Base-by-base conservation (phyloP, 2,329 filamentous ascomycete species). In the Alternaria postmessia region DNA sequence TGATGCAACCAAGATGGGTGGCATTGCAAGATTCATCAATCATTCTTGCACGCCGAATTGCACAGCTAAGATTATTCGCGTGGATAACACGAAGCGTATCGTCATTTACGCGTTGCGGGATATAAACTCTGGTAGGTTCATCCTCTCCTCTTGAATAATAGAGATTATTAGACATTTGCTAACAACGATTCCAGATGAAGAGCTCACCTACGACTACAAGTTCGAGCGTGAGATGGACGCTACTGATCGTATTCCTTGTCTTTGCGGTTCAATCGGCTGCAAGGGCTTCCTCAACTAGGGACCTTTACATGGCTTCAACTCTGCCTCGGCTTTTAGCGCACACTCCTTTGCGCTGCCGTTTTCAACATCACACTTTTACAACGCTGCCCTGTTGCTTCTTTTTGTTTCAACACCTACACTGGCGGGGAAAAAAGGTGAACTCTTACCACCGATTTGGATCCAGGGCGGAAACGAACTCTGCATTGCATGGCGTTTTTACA, bases 171-270 rank as follows among this genome's bases (percentile, higher is more conserved):
- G 16, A 49, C 46, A 24, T 49, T 36, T 24, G 34, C 78, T 75
- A 72, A 81, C 70, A 38, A 55, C 49, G 44, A 30, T 9, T 8
- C 63, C 75, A 99, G 95, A 97, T 78, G 95, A 99, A 82, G 95
- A 99, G 84, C 89, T 99, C 78, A 99, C 95, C 2, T 99, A 99
- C 83, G 95, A 99, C 83, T 99, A 99, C 87, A 99, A 99, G 81
- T 99, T 99, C 79, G 95, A 99, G 83, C 91, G 95, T 72, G 95
- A 99, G 81, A 92, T 96, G 74, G 93, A 93, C 74, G 96, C 93
- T 70, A 88, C 93, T 65, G 95, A 99, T 79, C 92, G 95, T 66
- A 97, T 99, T 72, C 95, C 95, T 51, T 99, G 95, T 83, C 89
- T 99, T 51, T 99, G 95, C 80, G 95, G 95, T 61, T 97, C 94